These are phyloP conservation scores for Gamarada debralockiae DNA, from an alignment of 495 filamentous ascomycete genomes.

Conservation along the genomic window DNA sequence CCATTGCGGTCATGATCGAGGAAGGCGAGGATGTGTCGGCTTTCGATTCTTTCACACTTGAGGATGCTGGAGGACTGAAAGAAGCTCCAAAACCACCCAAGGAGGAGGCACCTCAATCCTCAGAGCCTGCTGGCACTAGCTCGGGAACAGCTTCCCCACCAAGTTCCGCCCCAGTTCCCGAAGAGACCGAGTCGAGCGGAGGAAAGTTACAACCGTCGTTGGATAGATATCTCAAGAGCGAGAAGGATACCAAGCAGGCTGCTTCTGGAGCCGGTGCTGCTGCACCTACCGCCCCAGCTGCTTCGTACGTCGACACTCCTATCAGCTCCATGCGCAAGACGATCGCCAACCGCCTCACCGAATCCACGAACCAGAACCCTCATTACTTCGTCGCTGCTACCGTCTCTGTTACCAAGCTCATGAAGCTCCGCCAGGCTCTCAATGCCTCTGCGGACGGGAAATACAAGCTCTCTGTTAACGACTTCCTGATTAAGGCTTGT, in stretches of 20 bases:
- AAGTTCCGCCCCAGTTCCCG: conserved; percentile 49
- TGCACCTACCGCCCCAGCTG: conserved; percentile 45
- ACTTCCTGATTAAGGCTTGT: conserved; percentile 98
- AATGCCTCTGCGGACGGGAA: conserved; percentile 84
- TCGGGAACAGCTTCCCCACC: conserved; percentile 57
- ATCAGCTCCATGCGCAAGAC: conserved; percentile 95
- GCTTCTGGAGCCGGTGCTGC: conserved; percentile 36
- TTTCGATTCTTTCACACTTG: conserved; percentile 82
- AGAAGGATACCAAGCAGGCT: conserved; percentile 86
- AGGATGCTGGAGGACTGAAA: conserved; percentile 88
- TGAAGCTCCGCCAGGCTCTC: conserved; percentile 92
- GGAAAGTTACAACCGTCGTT: conserved; percentile 79
- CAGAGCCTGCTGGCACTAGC: conserved; percentile 49
- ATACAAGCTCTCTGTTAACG: conserved; percentile 98
- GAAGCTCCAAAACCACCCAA: conserved; percentile 56
- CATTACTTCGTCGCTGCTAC: conserved; percentile 94
- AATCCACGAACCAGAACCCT: conserved; percentile 88
- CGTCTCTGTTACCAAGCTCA: conserved; percentile 87
- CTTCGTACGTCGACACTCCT: conserved; percentile 79
- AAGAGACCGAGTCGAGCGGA: conserved; percentile 70
- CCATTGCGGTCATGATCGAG: conserved; percentile 93
- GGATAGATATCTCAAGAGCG: conserved; percentile 76
- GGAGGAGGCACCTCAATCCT: conserved; percentile 58
- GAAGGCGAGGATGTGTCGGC: conserved; percentile 80
- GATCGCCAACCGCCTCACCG: conserved; percentile 85